Base-by-base conservation (phyloP, 805 yeast genomes). In the Sugiyamaella lignohabitans region DNA sequence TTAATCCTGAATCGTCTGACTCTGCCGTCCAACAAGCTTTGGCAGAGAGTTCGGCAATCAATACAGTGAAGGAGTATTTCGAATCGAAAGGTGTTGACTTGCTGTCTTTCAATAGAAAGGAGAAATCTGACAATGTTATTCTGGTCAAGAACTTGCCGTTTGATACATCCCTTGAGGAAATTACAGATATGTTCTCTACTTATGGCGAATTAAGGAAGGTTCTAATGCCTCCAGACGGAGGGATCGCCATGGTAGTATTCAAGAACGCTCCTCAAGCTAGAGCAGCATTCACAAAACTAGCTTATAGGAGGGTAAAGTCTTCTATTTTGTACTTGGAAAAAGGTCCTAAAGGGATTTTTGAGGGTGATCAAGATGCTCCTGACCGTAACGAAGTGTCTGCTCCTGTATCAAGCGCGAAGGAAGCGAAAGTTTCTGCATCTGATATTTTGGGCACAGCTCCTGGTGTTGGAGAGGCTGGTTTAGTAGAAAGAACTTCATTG, bases 21-120 rank as follows among this genome's bases (percentile, higher is more conserved):
- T 84, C 95, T 44, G 97, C 96, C 1, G 98, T 93, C 11, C 87
- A 89, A 62, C 98, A 89, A 66, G 98, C 98, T 0, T 74, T 93
- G 53, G 98, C 98, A 0, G 98, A 93, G 68, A 94, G 97, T 2
- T 93, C 88, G 60, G 96, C 89, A 16, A 82, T 93, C 59, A 93
- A 89, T 39, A 93, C 84, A 64, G 95, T 93, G 10, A 78, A 96
- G 59, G 78, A 79, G 56, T 93, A 80, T 66, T 93, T 93, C 64
- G 95, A 87, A 63, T 66, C 71, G 20, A 82, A 82, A 60, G 95
- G 95, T 30, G 86, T 93, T 38, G 96, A 91, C 68, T 69, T 93
- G 50, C 72, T 82, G 2, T 74, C 79, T 30, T 91, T 93, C 60
- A 68, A 68, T 42, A 71, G 73, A 51, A 73, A 74, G 50, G 89